These are phyloP conservation scores for Claviceps spartinae DNA, from an alignment of 2,329 filamentous ascomycete species.

Conservation along the genomic window DNA sequence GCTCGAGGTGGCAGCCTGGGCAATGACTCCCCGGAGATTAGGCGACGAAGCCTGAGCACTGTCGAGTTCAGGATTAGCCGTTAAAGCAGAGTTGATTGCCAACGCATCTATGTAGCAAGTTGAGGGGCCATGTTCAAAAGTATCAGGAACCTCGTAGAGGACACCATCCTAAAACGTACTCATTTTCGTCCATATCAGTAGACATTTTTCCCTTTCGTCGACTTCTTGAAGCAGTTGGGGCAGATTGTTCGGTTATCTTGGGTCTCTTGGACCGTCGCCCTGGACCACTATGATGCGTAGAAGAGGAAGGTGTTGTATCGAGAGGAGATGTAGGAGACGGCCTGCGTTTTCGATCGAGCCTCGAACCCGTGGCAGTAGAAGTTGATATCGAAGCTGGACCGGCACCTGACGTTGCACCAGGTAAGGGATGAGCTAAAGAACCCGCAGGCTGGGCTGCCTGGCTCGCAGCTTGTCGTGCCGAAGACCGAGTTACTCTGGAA, in stretches of 20 bases:
- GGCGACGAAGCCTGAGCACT: constrained; percentile 35
- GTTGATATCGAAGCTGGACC: constrained; percentile 4
- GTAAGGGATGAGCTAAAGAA: constrained; percentile 25
- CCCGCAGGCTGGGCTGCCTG: constrained; percentile 35
- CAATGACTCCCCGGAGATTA: constrained; percentile 44
- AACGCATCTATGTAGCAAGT: background rate
- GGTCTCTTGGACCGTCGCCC: constrained; percentile 57
- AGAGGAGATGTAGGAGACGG: constrained; percentile 29
- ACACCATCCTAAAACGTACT: constrained; percentile 31
- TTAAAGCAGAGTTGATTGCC: background rate
- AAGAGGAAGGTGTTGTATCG: constrained; percentile 27
- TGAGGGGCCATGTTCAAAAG: background rate
- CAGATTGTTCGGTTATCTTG: constrained; percentile 42
- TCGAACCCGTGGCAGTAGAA: constrained; percentile 23
- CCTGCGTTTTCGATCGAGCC: constrained; percentile 64
- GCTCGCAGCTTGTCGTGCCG: constrained; percentile 75
- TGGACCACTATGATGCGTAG: constrained; percentile 20
- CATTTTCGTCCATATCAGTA: constrained; percentile 59
- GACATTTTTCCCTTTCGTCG: constrained; percentile 47
- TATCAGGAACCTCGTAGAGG: too few relatives aligned
- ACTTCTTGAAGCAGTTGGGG: constrained; percentile 28
- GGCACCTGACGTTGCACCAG: constrained; percentile 4
- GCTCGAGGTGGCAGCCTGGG: constrained; percentile 50
- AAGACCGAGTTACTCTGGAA: constrained; percentile 90
- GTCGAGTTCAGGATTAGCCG: constrained; percentile 2